Evolutionary conservation across 2,329 filamentous ascomycete species (phyloP).

Genomic region (Ceratocystis harringtonii): DNA sequence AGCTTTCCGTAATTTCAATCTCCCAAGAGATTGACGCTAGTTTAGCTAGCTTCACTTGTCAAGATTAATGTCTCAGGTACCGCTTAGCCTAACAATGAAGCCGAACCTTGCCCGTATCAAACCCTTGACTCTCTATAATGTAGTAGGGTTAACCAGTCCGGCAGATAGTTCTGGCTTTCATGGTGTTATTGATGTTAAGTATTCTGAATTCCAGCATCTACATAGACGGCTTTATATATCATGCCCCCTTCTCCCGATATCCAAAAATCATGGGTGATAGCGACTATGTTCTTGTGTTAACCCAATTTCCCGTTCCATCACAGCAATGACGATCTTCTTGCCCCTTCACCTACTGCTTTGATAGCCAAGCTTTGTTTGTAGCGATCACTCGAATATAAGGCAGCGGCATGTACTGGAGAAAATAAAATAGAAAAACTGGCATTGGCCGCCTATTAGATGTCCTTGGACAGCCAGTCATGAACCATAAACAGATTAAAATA

Average conservation of each 20-base stretch:
- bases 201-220: neutral
- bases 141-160: neutral
- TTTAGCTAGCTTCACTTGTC: slow-evolving; percentile 7
- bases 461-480: neutral
- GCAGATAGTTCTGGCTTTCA: neutral
- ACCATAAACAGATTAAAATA: too few species aligned
- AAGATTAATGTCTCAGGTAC: slow-evolving; percentile 6
- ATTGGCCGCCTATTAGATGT: neutral
- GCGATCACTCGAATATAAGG: neutral
- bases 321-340: neutral
- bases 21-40: neutral
- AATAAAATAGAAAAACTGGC: too few species aligned
- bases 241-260: neutral
- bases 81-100: neutral
- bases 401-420: neutral
- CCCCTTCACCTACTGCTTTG: neutral
- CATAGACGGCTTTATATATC: too few species aligned
- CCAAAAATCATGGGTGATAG: neutral
- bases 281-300: neutral
- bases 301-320: neutral
- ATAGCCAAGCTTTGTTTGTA: neutral
- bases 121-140: neutral
- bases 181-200: neutral
- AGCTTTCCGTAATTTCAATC: neutral
- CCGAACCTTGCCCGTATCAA: neutral